Percentiles rank a stretch among this genome's conserved stretches.
Evolutionary conservation across 352 stramenopile genomes (phyloP).

Genomic region (Globisporangium uncinulatum): DNA sequence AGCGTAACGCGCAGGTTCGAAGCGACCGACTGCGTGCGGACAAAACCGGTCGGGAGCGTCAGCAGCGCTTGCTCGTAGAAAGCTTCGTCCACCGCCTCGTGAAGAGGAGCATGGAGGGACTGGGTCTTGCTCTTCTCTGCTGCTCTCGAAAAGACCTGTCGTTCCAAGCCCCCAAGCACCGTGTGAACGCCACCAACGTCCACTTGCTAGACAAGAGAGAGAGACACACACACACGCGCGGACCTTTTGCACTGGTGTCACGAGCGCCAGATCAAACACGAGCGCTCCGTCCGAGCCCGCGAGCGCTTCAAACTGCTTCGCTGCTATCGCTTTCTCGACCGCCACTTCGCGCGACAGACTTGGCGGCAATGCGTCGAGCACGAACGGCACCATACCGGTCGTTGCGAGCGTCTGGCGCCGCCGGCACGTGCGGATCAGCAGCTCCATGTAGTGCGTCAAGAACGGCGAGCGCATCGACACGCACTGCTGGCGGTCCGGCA

Average conservation of each 20-base stretch:
- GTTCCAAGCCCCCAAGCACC: background rate
- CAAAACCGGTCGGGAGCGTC: slow-evolving; percentile 40
- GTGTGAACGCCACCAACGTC: background rate
- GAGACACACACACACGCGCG: slow-evolving; percentile 1
- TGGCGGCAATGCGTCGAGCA: slow-evolving; percentile 87
- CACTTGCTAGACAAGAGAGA: background rate
- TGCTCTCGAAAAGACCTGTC: slow-evolving; percentile 10
- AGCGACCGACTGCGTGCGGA: slow-evolving; percentile 77
- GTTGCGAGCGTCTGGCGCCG: slow-evolving; percentile 91
- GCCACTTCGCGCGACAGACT: slow-evolving; percentile 49
- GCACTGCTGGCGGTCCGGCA: slow-evolving; percentile 88
- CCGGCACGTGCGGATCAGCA: slow-evolving; percentile 93
- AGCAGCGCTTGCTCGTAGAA: slow-evolving; percentile 48
- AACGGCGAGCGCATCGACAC: slow-evolving; percentile 70
- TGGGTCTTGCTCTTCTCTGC: background rate
- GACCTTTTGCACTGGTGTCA: slow-evolving; percentile 48
- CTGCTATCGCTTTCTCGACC: slow-evolving; percentile 73
- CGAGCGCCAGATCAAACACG: slow-evolving; percentile 91
- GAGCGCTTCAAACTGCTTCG: slow-evolving; percentile 84
- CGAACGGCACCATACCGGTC: slow-evolving; percentile 95
- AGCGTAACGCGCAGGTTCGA: slow-evolving; percentile 87
- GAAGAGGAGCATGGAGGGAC: background rate
- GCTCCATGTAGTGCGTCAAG: slow-evolving; percentile 88
- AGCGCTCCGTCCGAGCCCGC: slow-evolving; percentile 92
- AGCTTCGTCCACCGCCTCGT: slow-evolving; percentile 18